Evolutionary conservation across 768 basidiomycete genomes (phyloP), one percentile per base, ranked within the genome.

Genomic region (Gautieria morchelliformis): DNA sequence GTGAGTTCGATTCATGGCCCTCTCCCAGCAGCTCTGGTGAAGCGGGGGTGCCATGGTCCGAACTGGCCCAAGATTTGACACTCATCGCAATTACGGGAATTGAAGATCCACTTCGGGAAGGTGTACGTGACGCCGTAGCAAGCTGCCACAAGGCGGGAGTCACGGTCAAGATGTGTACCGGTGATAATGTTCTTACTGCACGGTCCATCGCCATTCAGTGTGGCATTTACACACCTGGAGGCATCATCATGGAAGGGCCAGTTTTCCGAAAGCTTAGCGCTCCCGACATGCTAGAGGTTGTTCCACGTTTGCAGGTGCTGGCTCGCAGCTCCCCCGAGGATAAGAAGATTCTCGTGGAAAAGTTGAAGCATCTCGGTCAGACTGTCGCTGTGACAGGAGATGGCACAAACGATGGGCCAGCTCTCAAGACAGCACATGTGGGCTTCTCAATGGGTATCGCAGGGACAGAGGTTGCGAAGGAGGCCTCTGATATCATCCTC

Each of bases 211-310:
- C 96, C 20, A 78, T 80, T 1, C 95, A 99, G 65, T 98, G 95
- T 65, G 93, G 94, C 40, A 97, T 98, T 68, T 98, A 88, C 73
- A 88, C 87, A 17, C 71, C 87, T 3, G 94, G 94, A 24, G 96
- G 96, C 32, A 81, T 98, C 62, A 89, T 99, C 71, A 97, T 98
- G 92, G 96, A 99, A 68, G 94, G 96, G 0, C 95, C 95, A 0
- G 78, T 86, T 5, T 99, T 98, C 78, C 81, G 96, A 45, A 75
- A 84, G 65, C 78, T 99, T 37, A 76, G 72, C 12, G 78, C 82
- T 19, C 62, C 74, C 0, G 87, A 96, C 61, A 83, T 84, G 70
- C 72, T 87, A 40, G 87, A 89, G 47, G 80, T 97, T 58, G 85
- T 93, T 0, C 95, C 95, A 5, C 84, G 92, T 19, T 76, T 99